Conservation (phyloP, 164 flowering plant species). For the Umbilicus rupestris region DNA sequence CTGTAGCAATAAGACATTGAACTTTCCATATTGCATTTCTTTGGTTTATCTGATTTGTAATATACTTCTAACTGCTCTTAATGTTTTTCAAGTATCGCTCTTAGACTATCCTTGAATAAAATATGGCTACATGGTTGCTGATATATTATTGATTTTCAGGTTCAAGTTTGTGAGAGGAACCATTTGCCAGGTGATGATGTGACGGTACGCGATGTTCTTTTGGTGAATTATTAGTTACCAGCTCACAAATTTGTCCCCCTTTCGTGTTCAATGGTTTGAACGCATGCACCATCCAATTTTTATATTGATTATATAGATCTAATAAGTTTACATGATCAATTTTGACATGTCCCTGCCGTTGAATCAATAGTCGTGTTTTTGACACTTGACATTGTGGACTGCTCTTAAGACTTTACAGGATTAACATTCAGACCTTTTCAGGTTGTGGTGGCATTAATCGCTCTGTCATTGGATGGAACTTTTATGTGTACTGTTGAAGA, state of each 20-base stretch:
- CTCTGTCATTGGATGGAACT: slow-evolving; percentile 76
- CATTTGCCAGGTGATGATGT: slow-evolving; percentile 80
- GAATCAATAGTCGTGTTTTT: background rate
- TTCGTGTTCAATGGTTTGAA: background rate
- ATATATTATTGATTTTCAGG: background rate
- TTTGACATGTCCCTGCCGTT: background rate
- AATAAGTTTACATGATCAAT: background rate
- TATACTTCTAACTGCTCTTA: background rate
- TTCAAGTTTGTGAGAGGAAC: slow-evolving; percentile 70
- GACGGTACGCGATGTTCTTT: slow-evolving; percentile 38
- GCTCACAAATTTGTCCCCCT: background rate
- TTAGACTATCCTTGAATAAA: background rate
- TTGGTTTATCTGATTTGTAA: no score
- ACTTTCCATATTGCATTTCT: no score
- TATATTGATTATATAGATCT: background rate
- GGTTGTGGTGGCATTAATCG: slow-evolving; percentile 55
- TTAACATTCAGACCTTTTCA: slow-evolving; percentile 19
- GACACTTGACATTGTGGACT: background rate
- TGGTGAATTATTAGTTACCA: background rate
- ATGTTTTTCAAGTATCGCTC: background rate
- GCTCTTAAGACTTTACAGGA: background rate
- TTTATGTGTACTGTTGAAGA: slow-evolving; percentile 73
- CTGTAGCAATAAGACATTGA: background rate
- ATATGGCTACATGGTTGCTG: background rate
- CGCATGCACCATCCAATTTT: background rate